These are phyloP conservation scores for Neofusicoccum laricinum DNA, from an alignment of 2,329 filamentous ascomycete genomes.

Conservation along the genomic window DNA sequence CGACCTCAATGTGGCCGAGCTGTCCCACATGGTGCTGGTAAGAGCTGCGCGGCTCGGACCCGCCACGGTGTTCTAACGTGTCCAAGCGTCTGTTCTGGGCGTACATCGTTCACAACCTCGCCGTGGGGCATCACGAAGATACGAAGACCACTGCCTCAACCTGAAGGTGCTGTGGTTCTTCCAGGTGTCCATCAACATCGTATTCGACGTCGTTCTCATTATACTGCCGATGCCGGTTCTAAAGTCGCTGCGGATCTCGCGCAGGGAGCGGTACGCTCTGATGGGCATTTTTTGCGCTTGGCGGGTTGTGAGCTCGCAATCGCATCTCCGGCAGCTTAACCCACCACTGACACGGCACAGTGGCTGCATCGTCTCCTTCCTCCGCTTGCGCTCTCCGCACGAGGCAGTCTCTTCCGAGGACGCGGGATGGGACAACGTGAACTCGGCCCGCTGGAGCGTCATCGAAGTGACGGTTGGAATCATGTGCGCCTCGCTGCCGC, in stretches of 20 bases:
- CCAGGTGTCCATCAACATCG: conserved; percentile 32
- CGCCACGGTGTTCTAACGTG: background rate
- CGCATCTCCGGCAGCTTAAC: too few relatives aligned
- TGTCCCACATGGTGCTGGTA: background rate
- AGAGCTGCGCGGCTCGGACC: background rate
- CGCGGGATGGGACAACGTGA: conserved; percentile 31
- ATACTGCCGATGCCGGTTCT: conserved; percentile 32
- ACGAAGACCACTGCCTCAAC: conserved; percentile 21
- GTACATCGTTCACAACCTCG: conserved; percentile 46
- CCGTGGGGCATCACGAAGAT: conserved; percentile 54
- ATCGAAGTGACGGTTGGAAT: conserved; percentile 31
- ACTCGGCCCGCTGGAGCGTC: conserved; percentile 28
- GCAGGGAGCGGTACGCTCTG: conserved; percentile 27
- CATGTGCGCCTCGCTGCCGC: conserved; percentile 27
- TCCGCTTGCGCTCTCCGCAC: conserved; percentile 29
- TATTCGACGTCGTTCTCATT: conserved; percentile 31
- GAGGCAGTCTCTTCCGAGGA: conserved; percentile 29
- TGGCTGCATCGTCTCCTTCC: conserved; percentile 30
- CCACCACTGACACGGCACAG: conserved; percentile 17
- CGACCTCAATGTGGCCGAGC: background rate
- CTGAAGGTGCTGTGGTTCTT: conserved; percentile 28
- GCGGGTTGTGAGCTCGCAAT: conserved; percentile 25
- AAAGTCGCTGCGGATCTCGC: conserved; percentile 26
- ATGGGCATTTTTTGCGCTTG: conserved; percentile 35
- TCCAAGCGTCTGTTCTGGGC: background rate